phyloP scores from a whole-genome alignment of 805 yeast genomes.

The Wickerhamiella allomyrinae region DNA sequence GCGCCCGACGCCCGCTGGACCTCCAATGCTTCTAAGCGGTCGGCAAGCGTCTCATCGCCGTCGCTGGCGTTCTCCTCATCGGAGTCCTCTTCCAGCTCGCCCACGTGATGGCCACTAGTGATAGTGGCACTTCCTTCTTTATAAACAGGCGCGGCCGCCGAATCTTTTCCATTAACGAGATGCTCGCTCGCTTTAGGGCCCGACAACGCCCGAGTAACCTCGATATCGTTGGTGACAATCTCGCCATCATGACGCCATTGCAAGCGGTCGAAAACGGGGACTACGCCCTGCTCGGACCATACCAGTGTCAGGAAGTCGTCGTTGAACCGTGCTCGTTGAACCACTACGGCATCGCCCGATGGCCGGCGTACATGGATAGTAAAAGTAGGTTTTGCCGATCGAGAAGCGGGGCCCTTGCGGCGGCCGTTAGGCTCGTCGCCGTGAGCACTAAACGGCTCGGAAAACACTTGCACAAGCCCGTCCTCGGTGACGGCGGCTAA shows the following conservation, averaged over 20 bases:
- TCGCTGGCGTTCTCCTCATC: constrained; percentile 26
- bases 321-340: constrained; percentile 7
- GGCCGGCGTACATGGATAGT: constrained; percentile 6
- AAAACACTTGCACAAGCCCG: constrained; percentile 61
- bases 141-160: constrained; percentile 30
- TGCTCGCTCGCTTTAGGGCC: constrained; percentile 17
- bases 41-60: constrained; percentile 29
- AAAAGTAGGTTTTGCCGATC: constrained; percentile 3
- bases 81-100: constrained; percentile 20
- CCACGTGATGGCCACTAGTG: constrained; percentile 25
- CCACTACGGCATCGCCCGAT: constrained; percentile 5
- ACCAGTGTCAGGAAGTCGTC: constrained; percentile 12
- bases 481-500: constrained; percentile 55
- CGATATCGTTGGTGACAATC: constrained; percentile 3
- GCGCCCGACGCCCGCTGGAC: constrained; percentile 12
- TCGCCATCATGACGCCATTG: constrained; percentile 24
- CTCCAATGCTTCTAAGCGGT: constrained; percentile 26
- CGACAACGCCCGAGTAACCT: constrained; percentile 9
- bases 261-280: constrained; percentile 23
- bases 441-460: constrained; percentile 30
- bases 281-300: constrained; percentile 25
- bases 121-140: constrained; percentile 24
- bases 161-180: constrained; percentile 24
- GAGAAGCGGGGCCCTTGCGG: background rate
- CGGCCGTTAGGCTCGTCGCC: background rate